A percentile compares a stretch with the other conserved stretches of the same genome.
Conservation (phyloP, 1,284 basidiomycete genomes). For the Rhizoctonia solani region DNA sequence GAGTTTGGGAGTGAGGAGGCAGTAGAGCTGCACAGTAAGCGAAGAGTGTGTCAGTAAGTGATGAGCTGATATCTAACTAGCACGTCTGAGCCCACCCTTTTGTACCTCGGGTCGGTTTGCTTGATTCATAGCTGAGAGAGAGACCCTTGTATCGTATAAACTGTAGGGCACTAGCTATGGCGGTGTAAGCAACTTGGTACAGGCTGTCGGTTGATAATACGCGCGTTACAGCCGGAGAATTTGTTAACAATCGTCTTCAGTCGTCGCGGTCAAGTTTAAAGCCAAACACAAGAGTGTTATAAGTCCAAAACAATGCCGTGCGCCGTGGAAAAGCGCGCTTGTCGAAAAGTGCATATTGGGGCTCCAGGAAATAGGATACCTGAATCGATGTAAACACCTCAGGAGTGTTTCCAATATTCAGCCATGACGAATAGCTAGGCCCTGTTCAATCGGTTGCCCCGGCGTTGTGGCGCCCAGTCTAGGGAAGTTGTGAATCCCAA, state of each 20-base stretch:
- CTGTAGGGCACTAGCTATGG: not conserved
- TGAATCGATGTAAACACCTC: not conserved
- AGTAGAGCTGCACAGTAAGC: not conserved
- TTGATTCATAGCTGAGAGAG: constrained; percentile 2
- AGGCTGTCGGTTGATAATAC: not conserved
- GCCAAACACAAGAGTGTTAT: constrained; percentile 3
- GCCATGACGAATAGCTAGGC: not conserved
- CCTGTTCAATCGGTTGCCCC: not conserved
- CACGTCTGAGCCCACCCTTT: constrained; percentile 11
- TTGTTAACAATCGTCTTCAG: constrained; percentile 2
- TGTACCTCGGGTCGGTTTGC: constrained; percentile 14
- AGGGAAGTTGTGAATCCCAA: not conserved
- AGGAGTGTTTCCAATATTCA: not conserved
- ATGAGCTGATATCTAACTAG: not conserved
- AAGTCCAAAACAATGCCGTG: not conserved
- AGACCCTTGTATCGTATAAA: not conserved
- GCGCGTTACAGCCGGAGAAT: not conserved
- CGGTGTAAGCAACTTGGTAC: not conserved
- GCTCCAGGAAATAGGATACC: not conserved
- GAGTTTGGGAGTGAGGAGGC: constrained; percentile 22
- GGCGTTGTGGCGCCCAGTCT: not conserved
- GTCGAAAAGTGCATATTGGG: not conserved
- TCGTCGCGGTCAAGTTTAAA: constrained; percentile 15
- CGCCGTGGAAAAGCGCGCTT: constrained; percentile 16
- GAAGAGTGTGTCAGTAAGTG: not conserved